Evolutionary conservation across 768 basidiomycete genomes (phyloP).

Genomic region (Saitozyma podzolica): DNA sequence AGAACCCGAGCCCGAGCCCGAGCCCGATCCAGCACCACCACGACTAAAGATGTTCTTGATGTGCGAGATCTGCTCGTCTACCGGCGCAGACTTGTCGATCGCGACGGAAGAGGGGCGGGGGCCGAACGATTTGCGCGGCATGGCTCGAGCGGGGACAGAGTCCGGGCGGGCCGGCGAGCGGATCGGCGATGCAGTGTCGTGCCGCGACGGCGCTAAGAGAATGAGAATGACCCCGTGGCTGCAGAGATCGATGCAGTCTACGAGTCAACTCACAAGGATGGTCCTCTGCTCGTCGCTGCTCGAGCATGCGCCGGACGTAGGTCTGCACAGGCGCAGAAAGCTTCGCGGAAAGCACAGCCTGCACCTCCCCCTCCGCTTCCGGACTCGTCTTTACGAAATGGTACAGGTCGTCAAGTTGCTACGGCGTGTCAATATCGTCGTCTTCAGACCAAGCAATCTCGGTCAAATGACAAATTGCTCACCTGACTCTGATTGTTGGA

Average conservation of each 20-base stretch:
- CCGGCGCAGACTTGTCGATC: slow-evolving; percentile 32
- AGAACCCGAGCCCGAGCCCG: too few relatives aligned
- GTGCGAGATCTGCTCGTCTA: slow-evolving; percentile 40
- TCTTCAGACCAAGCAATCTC: background rate
- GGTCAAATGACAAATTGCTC: slow-evolving; percentile 8
- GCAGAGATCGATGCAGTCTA: background rate
- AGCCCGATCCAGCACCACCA: too few relatives aligned
- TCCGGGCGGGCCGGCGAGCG: slow-evolving; percentile 20
- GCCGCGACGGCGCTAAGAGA: slow-evolving; percentile 20
- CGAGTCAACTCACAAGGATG: slow-evolving; percentile 12
- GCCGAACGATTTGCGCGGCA: slow-evolving; percentile 27
- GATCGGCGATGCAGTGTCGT: slow-evolving; percentile 18
- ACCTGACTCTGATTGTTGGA: slow-evolving; percentile 65
- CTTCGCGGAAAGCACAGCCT: slow-evolving; percentile 27
- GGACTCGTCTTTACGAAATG: slow-evolving; percentile 90
- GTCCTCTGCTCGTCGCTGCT: slow-evolving; percentile 27
- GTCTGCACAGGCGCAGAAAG: slow-evolving; percentile 30
- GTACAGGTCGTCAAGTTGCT: slow-evolving; percentile 91
- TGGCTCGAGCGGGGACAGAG: slow-evolving; percentile 9
- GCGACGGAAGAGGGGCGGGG: slow-evolving; percentile 35
- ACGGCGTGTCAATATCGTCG: background rate
- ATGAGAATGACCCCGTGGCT: background rate
- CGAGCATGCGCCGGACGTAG: slow-evolving; percentile 38
- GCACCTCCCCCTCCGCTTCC: slow-evolving; percentile 45
- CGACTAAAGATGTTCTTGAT: slow-evolving; percentile 38